Conservation (phyloP, 2,329 filamentous ascomycete species). For the Fusarium irregulare region DNA sequence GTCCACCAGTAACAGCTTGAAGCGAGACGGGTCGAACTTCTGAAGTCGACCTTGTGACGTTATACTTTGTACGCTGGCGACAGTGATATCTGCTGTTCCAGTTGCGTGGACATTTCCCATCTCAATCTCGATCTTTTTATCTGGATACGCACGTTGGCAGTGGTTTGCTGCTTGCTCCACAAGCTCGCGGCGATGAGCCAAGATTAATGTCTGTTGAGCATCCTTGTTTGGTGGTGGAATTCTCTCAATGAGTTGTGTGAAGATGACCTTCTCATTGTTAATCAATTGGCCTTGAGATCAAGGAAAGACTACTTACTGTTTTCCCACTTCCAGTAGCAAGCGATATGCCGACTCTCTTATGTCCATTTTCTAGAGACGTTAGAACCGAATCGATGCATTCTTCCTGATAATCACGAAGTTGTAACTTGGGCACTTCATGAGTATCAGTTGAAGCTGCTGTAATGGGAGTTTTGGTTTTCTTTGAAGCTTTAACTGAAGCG, state of each 20-base stretch:
- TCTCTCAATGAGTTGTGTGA: conserved; percentile 91
- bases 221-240: conserved; percentile 65
- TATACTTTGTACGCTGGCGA: conserved; percentile 90
- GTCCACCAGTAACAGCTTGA: conserved; percentile 93
- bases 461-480: not conserved
- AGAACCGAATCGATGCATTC: conserved; percentile 90
- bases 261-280: conserved; percentile 75
- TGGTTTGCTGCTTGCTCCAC: conserved; percentile 94
- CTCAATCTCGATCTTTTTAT: conserved; percentile 86
- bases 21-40: conserved; percentile 82
- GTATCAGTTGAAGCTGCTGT: conserved; percentile 37
- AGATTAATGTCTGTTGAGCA: conserved; percentile 81
- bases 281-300: not conserved
- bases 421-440: conserved; percentile 55
- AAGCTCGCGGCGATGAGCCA: conserved; percentile 91
- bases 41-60: conserved; percentile 78
- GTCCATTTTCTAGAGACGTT: conserved; percentile 72
- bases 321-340: conserved; percentile 91
- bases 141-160: conserved; percentile 82
- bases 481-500: conserved; percentile 29
- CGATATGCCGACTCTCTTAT: conserved; percentile 85
- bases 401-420: conserved; percentile 86
- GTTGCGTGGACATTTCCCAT: conserved; percentile 84
- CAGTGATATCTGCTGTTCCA: conserved; percentile 88
- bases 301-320: conserved; percentile 66